Evolutionary conservation across 2,329 filamentous ascomycete species (phyloP).

Genomic region (Sphaerulina musiva): DNA sequence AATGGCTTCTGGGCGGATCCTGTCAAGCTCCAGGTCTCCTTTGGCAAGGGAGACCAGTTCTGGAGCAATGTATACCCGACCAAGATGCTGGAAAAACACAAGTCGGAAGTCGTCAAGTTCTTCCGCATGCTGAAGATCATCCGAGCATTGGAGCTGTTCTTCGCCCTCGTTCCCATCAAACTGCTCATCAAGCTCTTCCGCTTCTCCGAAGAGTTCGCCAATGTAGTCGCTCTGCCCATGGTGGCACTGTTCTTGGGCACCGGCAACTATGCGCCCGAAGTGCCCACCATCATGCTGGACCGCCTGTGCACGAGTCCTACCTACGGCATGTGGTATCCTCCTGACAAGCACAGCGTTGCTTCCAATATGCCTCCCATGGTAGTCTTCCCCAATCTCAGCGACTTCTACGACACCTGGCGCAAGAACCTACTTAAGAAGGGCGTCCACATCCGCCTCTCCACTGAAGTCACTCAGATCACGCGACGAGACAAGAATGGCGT

Average conservation of each 20-base stretch:
- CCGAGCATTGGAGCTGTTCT: conserved; percentile 54
- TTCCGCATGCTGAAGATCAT: conserved; percentile 51
- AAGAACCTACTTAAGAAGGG: conserved; percentile 49
- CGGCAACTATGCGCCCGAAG: conserved; percentile 66
- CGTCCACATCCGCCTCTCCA: conserved; percentile 51
- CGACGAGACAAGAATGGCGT: conserved; percentile 49
- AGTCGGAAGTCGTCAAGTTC: conserved; percentile 51
- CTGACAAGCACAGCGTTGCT: conserved; percentile 43
- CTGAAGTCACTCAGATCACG: conserved; percentile 50
- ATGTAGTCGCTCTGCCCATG: conserved; percentile 64
- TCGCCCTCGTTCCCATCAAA: conserved; percentile 57
- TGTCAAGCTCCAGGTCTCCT: conserved; percentile 56
- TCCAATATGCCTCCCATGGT: conserved; percentile 52
- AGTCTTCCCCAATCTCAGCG: conserved; percentile 56
- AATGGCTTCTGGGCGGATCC: conserved; percentile 52
- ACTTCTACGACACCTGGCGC: conserved; percentile 57
- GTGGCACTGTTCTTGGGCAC: conserved; percentile 68
- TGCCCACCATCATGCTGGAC: conserved; percentile 60
- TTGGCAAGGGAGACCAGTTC: conserved; percentile 57
- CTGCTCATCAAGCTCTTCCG: conserved; percentile 60
- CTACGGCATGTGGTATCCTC: conserved; percentile 54
- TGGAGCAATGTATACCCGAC: conserved; percentile 62
- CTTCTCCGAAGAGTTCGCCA: conserved; percentile 63
- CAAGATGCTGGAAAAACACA: conserved; percentile 50
- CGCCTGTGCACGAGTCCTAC: conserved; percentile 48